A percentile compares a stretch with the other conserved stretches of the same genome.
Evolutionary conservation across 2,329 filamentous ascomycete genomes (phyloP).

Genomic region (Phialophora chinensis): DNA sequence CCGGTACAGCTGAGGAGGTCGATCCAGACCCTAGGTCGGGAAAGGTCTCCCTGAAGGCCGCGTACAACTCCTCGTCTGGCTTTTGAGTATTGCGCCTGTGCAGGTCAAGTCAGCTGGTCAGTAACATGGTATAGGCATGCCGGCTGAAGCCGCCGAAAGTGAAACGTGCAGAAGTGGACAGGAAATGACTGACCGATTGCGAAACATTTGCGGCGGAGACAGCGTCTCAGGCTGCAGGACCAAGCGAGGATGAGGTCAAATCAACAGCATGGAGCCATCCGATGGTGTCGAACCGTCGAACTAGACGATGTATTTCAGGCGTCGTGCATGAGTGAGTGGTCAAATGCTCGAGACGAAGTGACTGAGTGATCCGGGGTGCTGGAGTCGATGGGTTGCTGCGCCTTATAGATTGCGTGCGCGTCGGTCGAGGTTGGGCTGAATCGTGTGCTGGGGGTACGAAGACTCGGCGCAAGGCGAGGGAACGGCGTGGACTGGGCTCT

Average conservation of each 20-base stretch:
- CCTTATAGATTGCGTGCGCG: slow-evolving; percentile 31
- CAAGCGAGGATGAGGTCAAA: slow-evolving; percentile 32
- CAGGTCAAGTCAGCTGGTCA: slow-evolving; percentile 29
- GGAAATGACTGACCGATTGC: slow-evolving; percentile 52
- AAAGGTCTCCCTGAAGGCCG: slow-evolving; percentile 82
- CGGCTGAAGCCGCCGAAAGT: slow-evolving; percentile 16
- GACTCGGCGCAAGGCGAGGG: slow-evolving; percentile 1
- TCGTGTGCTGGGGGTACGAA: slow-evolving; percentile 1
- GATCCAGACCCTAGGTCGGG: slow-evolving; percentile 68
- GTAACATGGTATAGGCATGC: slow-evolving; percentile 17
- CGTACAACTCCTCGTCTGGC: slow-evolving; percentile 81
- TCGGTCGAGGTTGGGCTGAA: slow-evolving; percentile 17
- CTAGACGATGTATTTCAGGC: slow-evolving; percentile 16
- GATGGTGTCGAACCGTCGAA: slow-evolving; percentile 22
- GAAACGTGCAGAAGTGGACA: slow-evolving; percentile 30
- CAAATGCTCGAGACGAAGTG: slow-evolving; percentile 5
- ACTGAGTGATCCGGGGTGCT: slow-evolving; percentile 16
- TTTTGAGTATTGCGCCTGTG: slow-evolving; percentile 78
- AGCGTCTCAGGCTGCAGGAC: slow-evolving; percentile 37
- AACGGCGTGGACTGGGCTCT: slow-evolving; percentile 9
- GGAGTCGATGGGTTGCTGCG: slow-evolving; percentile 32
- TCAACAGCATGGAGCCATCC: slow-evolving; percentile 33
- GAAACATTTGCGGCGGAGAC: slow-evolving; percentile 51
- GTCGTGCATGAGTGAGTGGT: slow-evolving; percentile 24
- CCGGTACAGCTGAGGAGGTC: slow-evolving; percentile 53